Percentiles rank a stretch among this genome's conserved stretches.
Evolutionary conservation across 2,329 filamentous ascomycete genomes (phyloP).

Genomic region (Aspergillus pseudoviridinutans): DNA sequence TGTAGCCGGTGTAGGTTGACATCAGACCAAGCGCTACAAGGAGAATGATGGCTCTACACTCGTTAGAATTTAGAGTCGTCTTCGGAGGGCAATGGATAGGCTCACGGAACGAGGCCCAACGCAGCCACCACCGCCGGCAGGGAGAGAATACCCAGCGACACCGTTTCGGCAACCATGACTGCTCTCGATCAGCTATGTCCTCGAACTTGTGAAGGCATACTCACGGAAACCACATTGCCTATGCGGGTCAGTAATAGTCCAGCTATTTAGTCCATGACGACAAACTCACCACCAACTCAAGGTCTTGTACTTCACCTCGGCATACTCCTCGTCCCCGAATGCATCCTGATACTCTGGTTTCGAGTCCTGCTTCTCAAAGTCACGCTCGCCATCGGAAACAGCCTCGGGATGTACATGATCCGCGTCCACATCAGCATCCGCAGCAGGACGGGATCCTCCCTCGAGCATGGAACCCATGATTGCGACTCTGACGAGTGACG

Average conservation of each 20-base stretch:
- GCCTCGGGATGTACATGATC: neutral
- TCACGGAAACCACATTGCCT: constrained; percentile 40
- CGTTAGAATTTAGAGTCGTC: neutral
- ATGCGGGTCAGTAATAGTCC: neutral
- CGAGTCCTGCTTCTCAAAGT: constrained; percentile 3
- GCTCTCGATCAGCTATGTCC: constrained; percentile 1
- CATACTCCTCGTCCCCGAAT: constrained; percentile 31
- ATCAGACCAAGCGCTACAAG: constrained; percentile 50
- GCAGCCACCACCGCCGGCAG: constrained; percentile 49
- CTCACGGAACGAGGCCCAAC: constrained; percentile 48
- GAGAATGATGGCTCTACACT: constrained; percentile 45
- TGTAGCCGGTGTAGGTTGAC: constrained; percentile 54
- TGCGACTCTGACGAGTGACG: neutral
- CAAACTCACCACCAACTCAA: constrained; percentile 39
- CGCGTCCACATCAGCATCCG: neutral
- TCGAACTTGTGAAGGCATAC: constrained; percentile 3
- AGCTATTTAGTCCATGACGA: neutral
- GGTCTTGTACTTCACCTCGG: constrained; percentile 47
- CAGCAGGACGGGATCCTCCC: neutral
- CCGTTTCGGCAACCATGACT: constrained; percentile 55
- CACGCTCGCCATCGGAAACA: neutral
- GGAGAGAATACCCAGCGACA: constrained; percentile 53
- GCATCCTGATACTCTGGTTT: constrained; percentile 18
- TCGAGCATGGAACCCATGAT: neutral
- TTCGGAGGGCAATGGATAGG: neutral